Base-by-base conservation (phyloP, 345 rosid species). In the Schrenkiella parvula region DNA sequence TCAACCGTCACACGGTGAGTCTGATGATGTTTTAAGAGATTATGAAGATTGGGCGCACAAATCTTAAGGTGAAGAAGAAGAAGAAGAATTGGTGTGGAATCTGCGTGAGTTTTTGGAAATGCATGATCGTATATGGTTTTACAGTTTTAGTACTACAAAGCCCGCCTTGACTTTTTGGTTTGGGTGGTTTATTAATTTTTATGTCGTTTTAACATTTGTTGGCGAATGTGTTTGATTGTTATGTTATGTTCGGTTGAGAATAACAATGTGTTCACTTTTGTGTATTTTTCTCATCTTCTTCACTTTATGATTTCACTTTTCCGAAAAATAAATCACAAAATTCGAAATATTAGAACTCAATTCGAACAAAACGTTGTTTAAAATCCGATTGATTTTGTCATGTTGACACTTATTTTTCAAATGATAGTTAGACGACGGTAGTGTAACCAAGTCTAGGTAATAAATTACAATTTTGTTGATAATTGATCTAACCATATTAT, bases 101-200 rank as follows among this genome's bases (percentile, higher is more conserved):
- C 78, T 65, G 72, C 78, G 66, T 66, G 72, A 65, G 72, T 47
- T 73, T 66, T 74, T 74, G 50, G 29, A 66, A 66, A 58, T 66
- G 72, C 67, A 66, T 59, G 66, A 37, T 58, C 78, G 58, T 38
- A 48, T 26, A 54, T 44, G 57, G 50, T 66, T 65, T 38, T 56
- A 63, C 63, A 73, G 57, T 71, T 64, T 65, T 65, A 34, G 64
- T 55, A 12, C 21, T 59, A 28, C n/a, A n/a, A n/a, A 52, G 50
- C 15, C 57, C 11, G 22, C 19, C n/a, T 26, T 71, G 38, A 26
- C 59, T 37, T 37, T 71, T 38, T 71, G 41, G 41, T 25, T 46
- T 46, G 21, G 19, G 28, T 71, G 9, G 50, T 52, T 22, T 2
- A 1, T 2, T 51, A 1, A 18, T 13, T 70, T 0, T 38, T 26